Evolutionary conservation across 179 eudicot genomes (phyloP).

Genomic region (Gypsophila paniculata): DNA sequence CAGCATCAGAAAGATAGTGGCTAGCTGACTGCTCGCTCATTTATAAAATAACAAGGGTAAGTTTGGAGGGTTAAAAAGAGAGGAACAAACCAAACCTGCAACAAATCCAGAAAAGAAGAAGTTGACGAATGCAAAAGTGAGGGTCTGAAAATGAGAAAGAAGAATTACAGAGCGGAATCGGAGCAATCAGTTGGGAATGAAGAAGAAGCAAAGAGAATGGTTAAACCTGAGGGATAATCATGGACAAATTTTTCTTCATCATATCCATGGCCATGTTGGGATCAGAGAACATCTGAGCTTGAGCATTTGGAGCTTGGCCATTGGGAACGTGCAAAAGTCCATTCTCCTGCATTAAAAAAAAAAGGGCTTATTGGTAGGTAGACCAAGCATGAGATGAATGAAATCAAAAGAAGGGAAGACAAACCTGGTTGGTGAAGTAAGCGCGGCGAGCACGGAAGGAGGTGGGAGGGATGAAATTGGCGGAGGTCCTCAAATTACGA

Average conservation of each 20-base stretch:
- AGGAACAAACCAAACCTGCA: slow-evolving; percentile 65
- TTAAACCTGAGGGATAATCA: slow-evolving; percentile 83
- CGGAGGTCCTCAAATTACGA: slow-evolving; percentile 67
- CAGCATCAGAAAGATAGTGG: neutral
- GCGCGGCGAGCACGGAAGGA: slow-evolving; percentile 75
- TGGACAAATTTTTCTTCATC: slow-evolving; percentile 97
- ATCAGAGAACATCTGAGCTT: slow-evolving; percentile 97
- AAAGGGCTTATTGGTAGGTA: neutral
- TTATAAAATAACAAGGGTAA: neutral
- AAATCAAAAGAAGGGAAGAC: neutral
- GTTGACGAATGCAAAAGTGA: slow-evolving; percentile 94
- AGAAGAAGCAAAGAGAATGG: slow-evolving; percentile 6
- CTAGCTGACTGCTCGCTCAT: neutral
- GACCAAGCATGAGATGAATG: no score
- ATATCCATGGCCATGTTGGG: slow-evolving; percentile 99
- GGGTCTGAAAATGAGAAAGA: slow-evolving; percentile 53
- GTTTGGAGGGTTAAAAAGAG: neutral
- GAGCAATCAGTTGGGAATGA: slow-evolving; percentile 8
- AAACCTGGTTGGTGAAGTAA: slow-evolving; percentile 78
- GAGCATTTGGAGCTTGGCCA: slow-evolving; percentile 81
- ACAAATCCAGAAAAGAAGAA: slow-evolving; percentile 98
- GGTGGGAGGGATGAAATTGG: slow-evolving; percentile 79
- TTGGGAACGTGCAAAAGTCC: slow-evolving; percentile 86
- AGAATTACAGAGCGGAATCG: slow-evolving; percentile 6
- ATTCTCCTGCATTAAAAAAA: slow-evolving; percentile 52